Conservation (phyloP, 2,329 filamentous ascomycete genomes). For the Boeremia exigua region DNA sequence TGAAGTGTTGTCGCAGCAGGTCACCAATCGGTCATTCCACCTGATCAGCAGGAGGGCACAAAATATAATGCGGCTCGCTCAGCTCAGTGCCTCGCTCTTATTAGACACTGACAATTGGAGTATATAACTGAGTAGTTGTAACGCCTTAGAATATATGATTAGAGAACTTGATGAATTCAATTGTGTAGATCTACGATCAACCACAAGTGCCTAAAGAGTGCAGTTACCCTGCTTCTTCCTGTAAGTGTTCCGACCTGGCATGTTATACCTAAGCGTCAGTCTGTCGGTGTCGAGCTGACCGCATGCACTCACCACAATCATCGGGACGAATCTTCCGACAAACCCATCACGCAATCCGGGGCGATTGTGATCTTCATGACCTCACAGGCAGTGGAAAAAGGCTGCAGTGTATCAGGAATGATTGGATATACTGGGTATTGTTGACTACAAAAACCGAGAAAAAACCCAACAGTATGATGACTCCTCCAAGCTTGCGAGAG, state of each 20-base stretch:
- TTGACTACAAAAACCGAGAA: neutral
- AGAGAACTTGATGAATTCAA: no score
- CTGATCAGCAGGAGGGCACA: no score
- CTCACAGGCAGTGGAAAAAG: neutral
- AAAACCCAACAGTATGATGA: neutral
- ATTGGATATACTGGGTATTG: neutral
- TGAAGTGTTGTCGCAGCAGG: no score
- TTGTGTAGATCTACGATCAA: no score
- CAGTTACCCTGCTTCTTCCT: neutral
- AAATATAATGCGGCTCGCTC: no score
- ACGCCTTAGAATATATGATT: no score
- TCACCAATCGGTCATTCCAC: no score
- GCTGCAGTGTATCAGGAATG: neutral
- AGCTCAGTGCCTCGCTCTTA: no score
- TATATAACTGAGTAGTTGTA: no score
- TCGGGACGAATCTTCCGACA: neutral
- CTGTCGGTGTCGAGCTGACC: neutral
- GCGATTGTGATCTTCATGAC: neutral
- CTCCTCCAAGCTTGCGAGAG: neutral
- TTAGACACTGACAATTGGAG: no score
- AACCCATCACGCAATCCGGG: neutral
- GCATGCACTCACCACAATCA: neutral
- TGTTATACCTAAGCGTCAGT: neutral
- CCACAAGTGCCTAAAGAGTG: no score
- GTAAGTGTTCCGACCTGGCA: neutral